Conservation (phyloP, 208 protist species). For the Trichomonas tenax region DNA sequence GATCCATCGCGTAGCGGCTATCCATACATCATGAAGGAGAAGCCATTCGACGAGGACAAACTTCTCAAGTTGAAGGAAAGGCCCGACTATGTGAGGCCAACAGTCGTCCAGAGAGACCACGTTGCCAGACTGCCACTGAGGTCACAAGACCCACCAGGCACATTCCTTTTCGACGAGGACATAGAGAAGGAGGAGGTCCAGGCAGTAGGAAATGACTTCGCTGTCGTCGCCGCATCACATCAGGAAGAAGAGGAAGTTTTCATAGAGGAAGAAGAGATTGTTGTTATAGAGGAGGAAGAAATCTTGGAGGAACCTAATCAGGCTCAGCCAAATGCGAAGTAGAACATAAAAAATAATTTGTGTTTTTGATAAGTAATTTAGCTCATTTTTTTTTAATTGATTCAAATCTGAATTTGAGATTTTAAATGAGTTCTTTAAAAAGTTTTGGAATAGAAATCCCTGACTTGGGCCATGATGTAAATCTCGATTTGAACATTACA, state of each 20-base stretch:
- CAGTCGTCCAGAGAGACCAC: not conserved
- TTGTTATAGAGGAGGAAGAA: not conserved
- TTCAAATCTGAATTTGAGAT: too few species aligned
- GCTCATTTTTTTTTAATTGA: too few species aligned
- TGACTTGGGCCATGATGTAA: too few species aligned
- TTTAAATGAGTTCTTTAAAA: too few species aligned
- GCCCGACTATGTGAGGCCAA: not conserved
- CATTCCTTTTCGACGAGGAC: not conserved
- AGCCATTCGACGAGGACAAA: not conserved
- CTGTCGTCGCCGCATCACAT: not conserved
- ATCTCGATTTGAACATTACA: too few species aligned
- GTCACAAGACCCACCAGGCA: not conserved
- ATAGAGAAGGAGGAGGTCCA: not conserved
- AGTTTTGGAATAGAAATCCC: too few species aligned
- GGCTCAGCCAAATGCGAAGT: not conserved
- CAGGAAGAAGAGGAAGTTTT: not conserved
- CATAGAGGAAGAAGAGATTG: not conserved
- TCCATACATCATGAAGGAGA: not conserved
- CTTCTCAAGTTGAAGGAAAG: not conserved
- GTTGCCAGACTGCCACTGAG: not conserved
- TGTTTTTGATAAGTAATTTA: too few species aligned
- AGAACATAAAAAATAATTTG: too few species aligned
- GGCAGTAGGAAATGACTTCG: not conserved
- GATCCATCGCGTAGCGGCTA: not conserved
- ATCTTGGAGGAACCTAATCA: not conserved